Percentiles rank a stretch among this genome's conserved stretches.
Evolutionary conservation across 306 rosid species (phyloP).

Genomic region (Notholithocarpus densiflorus): DNA sequence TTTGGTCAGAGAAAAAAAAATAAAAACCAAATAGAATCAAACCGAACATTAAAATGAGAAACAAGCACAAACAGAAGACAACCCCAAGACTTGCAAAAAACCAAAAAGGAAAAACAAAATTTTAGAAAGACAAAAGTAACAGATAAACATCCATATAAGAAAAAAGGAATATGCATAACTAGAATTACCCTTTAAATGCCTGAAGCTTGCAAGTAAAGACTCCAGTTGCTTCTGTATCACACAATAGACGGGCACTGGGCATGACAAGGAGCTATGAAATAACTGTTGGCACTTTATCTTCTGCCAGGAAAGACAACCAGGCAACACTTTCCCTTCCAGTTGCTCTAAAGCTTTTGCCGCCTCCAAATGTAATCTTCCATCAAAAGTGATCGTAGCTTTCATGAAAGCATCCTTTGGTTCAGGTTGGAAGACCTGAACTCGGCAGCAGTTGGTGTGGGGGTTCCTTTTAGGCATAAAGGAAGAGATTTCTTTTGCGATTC

Average conservation of each 20-base stretch:
- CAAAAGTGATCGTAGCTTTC: constrained; percentile 72
- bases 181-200: constrained; percentile 45
- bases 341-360: constrained; percentile 90
- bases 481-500: constrained; percentile 67
- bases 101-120: neutral
- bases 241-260: constrained; percentile 51
- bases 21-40: neutral
- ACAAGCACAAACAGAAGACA: neutral
- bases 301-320: constrained; percentile 81
- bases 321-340: constrained; percentile 74
- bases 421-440: constrained; percentile 68
- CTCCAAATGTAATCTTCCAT: constrained; percentile 91
- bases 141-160: constrained; percentile 17
- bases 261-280: constrained; percentile 69
- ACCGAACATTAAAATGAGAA: neutral
- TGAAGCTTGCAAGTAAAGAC: constrained; percentile 48
- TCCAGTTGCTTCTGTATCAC: constrained; percentile 62
- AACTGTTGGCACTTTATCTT: constrained; percentile 81
- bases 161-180: constrained; percentile 2
- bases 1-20: neutral
- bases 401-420: constrained; percentile 57
- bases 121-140: constrained; percentile 6
- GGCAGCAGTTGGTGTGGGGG: constrained; percentile 45
- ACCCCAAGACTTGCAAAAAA: neutral
- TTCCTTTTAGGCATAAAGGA: constrained; percentile 60